A percentile compares a stretch with the other conserved stretches of the same genome.
These are phyloP conservation scores for Massariosphaeria phaeospora DNA, from an alignment of 495 filamentous ascomycete species.

Conservation along the genomic window DNA sequence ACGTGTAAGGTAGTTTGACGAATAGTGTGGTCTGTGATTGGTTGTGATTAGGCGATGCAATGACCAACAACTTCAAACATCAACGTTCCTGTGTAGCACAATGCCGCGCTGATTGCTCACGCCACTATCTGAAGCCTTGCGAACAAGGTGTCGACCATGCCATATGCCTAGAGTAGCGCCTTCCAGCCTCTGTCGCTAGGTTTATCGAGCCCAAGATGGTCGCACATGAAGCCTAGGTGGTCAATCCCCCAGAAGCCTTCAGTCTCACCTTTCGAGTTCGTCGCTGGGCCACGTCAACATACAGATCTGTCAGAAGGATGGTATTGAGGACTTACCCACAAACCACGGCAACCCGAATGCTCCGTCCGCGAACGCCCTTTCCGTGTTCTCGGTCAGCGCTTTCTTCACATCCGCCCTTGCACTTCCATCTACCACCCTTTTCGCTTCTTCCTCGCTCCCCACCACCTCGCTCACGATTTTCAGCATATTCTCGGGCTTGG, in stretches of 20 bases:
- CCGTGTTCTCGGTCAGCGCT: slow-evolving; percentile 51
- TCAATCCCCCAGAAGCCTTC: slow-evolving; percentile 69
- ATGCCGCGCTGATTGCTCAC: no score
- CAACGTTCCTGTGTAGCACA: no score
- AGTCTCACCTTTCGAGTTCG: slow-evolving; percentile 53
- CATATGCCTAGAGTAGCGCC: slow-evolving; percentile 49
- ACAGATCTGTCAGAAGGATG: not conserved
- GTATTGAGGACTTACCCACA: slow-evolving; percentile 45
- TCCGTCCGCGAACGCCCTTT: slow-evolving; percentile 53
- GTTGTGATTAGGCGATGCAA: no score
- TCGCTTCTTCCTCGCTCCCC: slow-evolving; percentile 45
- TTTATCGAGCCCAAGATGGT: slow-evolving; percentile 55
- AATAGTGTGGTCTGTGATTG: no score
- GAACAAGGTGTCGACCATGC: no score
- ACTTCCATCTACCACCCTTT: slow-evolving; percentile 41
- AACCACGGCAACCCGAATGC: slow-evolving; percentile 74
- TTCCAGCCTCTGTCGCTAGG: slow-evolving; percentile 45
- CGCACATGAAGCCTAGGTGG: slow-evolving; percentile 59
- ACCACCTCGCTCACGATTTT: slow-evolving; percentile 48
- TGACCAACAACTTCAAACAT: no score
- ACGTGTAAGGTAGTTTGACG: no score
- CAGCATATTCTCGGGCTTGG: slow-evolving; percentile 47
- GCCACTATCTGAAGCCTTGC: no score
- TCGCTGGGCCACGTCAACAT: slow-evolving; percentile 28
- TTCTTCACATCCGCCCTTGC: slow-evolving; percentile 52